Evolutionary conservation across 495 filamentous ascomycete genomes (phyloP).

Genomic region (Neurospora sp.): DNA sequence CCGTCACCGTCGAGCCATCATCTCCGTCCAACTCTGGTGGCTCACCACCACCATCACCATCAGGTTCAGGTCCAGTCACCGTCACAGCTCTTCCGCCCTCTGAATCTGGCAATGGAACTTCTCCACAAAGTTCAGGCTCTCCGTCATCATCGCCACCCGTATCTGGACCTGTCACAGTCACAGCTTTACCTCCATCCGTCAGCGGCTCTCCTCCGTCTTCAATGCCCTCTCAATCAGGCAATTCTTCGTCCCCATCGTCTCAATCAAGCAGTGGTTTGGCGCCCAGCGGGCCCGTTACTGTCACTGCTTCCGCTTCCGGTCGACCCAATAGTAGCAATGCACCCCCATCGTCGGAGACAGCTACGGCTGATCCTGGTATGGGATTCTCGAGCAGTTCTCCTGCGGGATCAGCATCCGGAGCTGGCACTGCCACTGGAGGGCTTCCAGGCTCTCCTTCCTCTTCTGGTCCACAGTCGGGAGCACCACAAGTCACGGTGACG

Average conservation of each 20-base stretch:
- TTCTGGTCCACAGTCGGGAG: background rate
- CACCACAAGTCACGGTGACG: background rate
- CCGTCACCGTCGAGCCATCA: background rate
- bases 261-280: background rate
- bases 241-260: background rate
- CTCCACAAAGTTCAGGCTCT: background rate
- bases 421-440: background rate
- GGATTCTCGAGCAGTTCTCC: background rate
- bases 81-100: background rate
- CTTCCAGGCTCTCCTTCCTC: background rate
- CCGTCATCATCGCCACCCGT: background rate
- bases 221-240: background rate
- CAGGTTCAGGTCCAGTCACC: background rate
- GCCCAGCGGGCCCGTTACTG: background rate
- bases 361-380: background rate
- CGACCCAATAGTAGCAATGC: background rate
- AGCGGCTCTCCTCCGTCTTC: background rate
- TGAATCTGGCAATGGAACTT: background rate
- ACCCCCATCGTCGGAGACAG: background rate
- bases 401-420: background rate
- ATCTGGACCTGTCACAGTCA: background rate
- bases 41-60: background rate
- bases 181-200: background rate
- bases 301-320: slow-evolving; percentile 1
- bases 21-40: background rate